Percentiles rank a stretch among this genome's conserved stretches.
These are phyloP conservation scores for Pseudocercospora eumusae DNA, from an alignment of 2,329 filamentous ascomycete species.

Conservation along the genomic window DNA sequence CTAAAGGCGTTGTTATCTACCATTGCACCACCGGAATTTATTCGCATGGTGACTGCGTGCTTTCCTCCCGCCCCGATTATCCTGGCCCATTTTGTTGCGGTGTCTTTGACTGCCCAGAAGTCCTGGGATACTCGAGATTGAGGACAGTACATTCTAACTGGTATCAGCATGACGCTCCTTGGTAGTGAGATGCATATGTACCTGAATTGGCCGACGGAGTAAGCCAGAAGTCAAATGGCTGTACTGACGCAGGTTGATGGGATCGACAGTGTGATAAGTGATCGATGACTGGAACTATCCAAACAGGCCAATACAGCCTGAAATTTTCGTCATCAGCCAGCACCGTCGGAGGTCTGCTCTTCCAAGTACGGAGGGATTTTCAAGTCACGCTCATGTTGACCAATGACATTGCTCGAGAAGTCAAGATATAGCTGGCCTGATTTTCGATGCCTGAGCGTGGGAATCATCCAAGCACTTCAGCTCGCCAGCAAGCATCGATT, in stretches of 20 bases:
- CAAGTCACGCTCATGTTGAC: no score
- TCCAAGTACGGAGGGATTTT: no score
- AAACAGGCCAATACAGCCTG: no score
- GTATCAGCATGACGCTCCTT: constrained; percentile 13
- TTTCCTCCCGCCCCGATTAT: constrained; percentile 30
- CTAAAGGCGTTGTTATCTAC: no score
- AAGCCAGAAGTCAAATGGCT: constrained; percentile 9
- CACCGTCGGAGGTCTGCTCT: no score
- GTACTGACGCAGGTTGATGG: not conserved
- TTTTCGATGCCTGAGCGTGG: no score
- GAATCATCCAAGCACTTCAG: not conserved
- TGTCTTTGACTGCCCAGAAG: constrained; percentile 18
- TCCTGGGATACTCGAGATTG: constrained; percentile 17
- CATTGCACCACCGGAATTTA: constrained; percentile 11
- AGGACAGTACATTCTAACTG: constrained; percentile 12
- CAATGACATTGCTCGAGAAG: no score
- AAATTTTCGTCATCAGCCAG: no score
- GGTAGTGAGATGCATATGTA: constrained; percentile 13
- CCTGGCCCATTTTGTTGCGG: constrained; percentile 29
- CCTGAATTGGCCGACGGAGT: constrained; percentile 15
- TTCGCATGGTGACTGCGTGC: constrained; percentile 22
- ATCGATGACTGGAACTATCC: not conserved
- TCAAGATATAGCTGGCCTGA: no score
- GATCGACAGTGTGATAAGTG: constrained; percentile 15
- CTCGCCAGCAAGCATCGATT: not conserved